A percentile compares a stretch with the other conserved stretches of the same genome.
Evolutionary conservation across 2,329 filamentous ascomycete species (phyloP).

Genomic region (Exophiala lecanii-corni): DNA sequence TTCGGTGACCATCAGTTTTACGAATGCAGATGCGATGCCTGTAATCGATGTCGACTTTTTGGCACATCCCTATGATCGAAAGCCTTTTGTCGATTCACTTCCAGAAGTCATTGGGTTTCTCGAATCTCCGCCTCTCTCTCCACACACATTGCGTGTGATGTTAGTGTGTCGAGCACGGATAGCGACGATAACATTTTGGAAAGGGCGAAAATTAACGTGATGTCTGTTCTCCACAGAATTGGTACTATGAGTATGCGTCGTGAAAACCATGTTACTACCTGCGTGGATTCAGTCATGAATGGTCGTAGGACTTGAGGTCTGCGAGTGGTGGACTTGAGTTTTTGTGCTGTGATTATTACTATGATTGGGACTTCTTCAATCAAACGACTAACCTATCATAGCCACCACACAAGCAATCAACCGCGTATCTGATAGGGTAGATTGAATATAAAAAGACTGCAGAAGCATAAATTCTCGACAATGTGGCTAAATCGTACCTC

Average conservation of each 20-base stretch:
- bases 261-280: conserved; percentile 37
- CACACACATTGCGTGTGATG: conserved; percentile 39
- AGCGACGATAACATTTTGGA: conserved; percentile 51
- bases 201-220: conserved; percentile 42
- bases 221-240: conserved; percentile 51
- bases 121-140: conserved; percentile 38
- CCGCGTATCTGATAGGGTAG: conserved; percentile 51
- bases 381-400: conserved; percentile 22
- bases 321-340: conserved; percentile 41
- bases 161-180: conserved; percentile 43
- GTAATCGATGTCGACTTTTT: conserved; percentile 52
- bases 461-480: background rate
- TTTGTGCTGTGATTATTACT: conserved; percentile 38
- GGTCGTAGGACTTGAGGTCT: conserved; percentile 35
- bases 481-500: background rate
- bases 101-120: conserved; percentile 40
- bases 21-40: conserved; percentile 48
- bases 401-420: conserved; percentile 49
- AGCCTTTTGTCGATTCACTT: conserved; percentile 45
- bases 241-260: conserved; percentile 56
- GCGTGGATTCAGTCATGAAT: conserved; percentile 42
- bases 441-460: conserved; percentile 50
- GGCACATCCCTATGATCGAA: conserved; percentile 51
- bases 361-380: no score
- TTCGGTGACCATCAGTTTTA: conserved; percentile 49